Evolutionary conservation across 2,329 filamentous ascomycete genomes (phyloP).

Genomic region (Aspergillus ibericus): DNA sequence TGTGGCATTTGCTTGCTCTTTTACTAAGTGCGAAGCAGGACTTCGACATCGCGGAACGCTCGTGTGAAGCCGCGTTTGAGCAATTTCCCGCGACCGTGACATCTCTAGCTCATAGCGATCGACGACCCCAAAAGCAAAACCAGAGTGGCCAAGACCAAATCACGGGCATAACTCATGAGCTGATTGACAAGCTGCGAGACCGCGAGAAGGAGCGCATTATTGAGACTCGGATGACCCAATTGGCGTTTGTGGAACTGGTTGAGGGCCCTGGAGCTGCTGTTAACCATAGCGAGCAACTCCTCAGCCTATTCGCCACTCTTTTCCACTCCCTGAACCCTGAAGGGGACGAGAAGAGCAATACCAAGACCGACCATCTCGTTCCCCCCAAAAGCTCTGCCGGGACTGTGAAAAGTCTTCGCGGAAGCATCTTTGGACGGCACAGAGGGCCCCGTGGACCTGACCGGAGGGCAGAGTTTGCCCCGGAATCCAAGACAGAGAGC

Average conservation of each 20-base stretch:
- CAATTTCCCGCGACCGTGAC: conserved; percentile 74
- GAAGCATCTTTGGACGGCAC: conserved; percentile 74
- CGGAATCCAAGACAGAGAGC: conserved; percentile 22
- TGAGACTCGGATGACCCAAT: conserved; percentile 94
- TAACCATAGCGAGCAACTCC: conserved; percentile 80
- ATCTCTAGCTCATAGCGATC: conserved; percentile 64
- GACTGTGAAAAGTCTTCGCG: conserved; percentile 67
- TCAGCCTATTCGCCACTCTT: conserved; percentile 76
- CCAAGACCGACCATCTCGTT: conserved; percentile 41
- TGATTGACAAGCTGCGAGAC: conserved; percentile 75
- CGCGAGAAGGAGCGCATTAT: conserved; percentile 83
- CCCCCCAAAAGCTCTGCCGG: conserved; percentile 70
- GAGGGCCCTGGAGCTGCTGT: conserved; percentile 84
- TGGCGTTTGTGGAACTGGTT: conserved; percentile 76
- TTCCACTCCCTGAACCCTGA: conserved; percentile 65
- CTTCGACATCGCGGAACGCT: conserved; percentile 73
- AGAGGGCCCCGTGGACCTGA: conserved; percentile 48
- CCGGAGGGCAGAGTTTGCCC: conserved; percentile 45
- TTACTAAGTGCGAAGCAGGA: conserved; percentile 85
- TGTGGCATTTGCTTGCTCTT: conserved; percentile 90
- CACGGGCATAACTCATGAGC: conserved; percentile 47
- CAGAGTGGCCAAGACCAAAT: conserved; percentile 23
- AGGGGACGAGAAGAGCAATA: conserved; percentile 18
- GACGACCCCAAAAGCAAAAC: conserved; percentile 35
- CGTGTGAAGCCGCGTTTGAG: conserved; percentile 88